A percentile compares a stretch with the other conserved stretches of the same genome.
Conservation (phyloP, 805 yeast genomes). For the Diddensiella transvaalensis region DNA sequence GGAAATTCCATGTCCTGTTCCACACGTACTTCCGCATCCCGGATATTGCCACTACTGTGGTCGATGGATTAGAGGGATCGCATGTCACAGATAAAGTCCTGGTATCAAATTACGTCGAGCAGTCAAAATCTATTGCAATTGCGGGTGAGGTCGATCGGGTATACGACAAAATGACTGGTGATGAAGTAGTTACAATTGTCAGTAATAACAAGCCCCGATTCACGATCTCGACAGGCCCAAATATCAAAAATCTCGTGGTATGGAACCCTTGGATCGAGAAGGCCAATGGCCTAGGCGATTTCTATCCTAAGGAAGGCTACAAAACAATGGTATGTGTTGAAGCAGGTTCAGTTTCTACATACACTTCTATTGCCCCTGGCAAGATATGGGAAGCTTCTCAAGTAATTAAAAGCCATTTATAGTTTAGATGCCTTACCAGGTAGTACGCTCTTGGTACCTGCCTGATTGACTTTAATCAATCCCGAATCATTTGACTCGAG, state of each 20-base stretch:
- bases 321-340: slow-evolving; percentile 90
- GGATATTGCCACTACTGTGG: slow-evolving; percentile 74
- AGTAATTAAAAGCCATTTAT: slow-evolving; percentile 5
- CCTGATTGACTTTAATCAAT: slow-evolving; percentile 28
- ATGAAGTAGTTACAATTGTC: slow-evolving; percentile 58
- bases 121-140: slow-evolving; percentile 27
- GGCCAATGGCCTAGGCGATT: slow-evolving; percentile 81
- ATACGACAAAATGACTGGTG: slow-evolving; percentile 51
- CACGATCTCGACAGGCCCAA: slow-evolving; percentile 55
- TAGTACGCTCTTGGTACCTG: slow-evolving; percentile 24
- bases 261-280: slow-evolving; percentile 97
- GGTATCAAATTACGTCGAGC: slow-evolving; percentile 40
- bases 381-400: slow-evolving; percentile 27
- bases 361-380: slow-evolving; percentile 63
- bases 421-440: neutral
- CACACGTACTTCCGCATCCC: slow-evolving; percentile 78
- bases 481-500: slow-evolving; percentile 27
- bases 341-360: slow-evolving; percentile 81
- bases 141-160: slow-evolving; percentile 76
- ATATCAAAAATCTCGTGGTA: slow-evolving; percentile 70
- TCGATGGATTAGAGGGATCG: slow-evolving; percentile 74
- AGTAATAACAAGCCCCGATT: slow-evolving; percentile 68
- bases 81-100: slow-evolving; percentile 73
- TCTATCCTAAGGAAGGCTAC: slow-evolving; percentile 80
- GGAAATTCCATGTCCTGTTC: slow-evolving; percentile 91